phyloP scores from a whole-genome alignment of 305 asterid species.

The Fraxinus latifolia region DNA sequence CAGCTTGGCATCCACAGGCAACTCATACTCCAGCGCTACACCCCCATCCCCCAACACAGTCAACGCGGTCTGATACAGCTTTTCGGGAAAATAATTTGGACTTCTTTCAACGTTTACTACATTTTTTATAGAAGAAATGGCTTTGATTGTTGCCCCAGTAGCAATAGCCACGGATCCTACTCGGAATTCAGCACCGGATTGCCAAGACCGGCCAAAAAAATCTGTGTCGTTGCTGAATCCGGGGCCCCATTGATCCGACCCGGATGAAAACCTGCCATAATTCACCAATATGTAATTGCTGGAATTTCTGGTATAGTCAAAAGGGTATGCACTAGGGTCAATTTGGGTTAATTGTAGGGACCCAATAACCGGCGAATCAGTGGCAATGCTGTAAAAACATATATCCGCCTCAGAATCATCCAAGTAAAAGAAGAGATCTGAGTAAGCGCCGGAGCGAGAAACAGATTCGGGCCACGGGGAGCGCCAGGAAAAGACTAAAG shows the following conservation, averaged over 20 bases:
- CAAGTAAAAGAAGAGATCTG: slow-evolving; percentile 71
- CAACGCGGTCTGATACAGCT: slow-evolving; percentile 70
- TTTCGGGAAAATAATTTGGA: slow-evolving; percentile 79
- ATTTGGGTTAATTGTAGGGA: slow-evolving; percentile 63
- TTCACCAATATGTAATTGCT: slow-evolving; percentile 63
- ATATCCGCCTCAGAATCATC: slow-evolving; percentile 53
- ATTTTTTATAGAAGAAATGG: slow-evolving; percentile 51
- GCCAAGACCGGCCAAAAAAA: slow-evolving; percentile 80
- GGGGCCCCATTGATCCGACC: slow-evolving; percentile 89
- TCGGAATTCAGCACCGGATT: slow-evolving; percentile 52
- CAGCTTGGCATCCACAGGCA: slow-evolving; percentile 76
- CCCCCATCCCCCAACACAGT: slow-evolving; percentile 43
- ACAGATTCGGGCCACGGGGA: slow-evolving; percentile 74
- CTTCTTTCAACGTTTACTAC: slow-evolving; percentile 47
- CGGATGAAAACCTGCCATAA: slow-evolving; percentile 85
- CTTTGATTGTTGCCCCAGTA: slow-evolving; percentile 37
- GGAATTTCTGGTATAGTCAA: slow-evolving; percentile 30
- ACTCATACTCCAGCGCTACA: slow-evolving; percentile 58
- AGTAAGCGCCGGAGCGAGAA: slow-evolving; percentile 80
- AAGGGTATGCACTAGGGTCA: slow-evolving; percentile 51
- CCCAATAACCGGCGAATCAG: slow-evolving; percentile 81
- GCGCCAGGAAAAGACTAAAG: slow-evolving; percentile 82
- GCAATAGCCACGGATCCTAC: slow-evolving; percentile 1
- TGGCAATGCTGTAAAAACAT: slow-evolving; percentile 91
- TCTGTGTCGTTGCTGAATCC: slow-evolving; percentile 86